phyloP scores from a whole-genome alignment of 140 eudicot genomes.

The Flaveria floridana region DNA sequence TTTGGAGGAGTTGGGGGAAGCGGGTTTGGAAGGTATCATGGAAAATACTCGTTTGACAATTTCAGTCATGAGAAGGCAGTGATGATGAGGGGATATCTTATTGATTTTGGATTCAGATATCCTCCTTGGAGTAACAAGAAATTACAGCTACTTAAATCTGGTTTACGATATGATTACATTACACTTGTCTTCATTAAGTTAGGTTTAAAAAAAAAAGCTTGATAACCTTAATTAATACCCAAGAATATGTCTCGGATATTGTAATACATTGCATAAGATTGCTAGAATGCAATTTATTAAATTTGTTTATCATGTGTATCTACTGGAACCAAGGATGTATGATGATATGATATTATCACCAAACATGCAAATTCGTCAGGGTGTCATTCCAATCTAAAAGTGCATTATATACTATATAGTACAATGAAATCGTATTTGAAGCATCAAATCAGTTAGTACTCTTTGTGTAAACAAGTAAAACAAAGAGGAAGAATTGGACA shows the following conservation, averaged over 20 bases:
- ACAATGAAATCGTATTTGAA: no score
- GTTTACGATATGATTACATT: conserved; percentile 56
- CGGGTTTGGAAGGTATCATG: conserved; percentile 86
- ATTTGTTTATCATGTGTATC: not conserved
- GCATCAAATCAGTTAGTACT: no score
- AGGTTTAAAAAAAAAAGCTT: conserved; percentile 54
- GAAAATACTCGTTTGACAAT: conserved; percentile 68
- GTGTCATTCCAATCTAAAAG: no score
- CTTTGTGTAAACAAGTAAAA: no score
- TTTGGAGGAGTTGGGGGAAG: conserved; percentile 91
- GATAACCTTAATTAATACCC: not conserved
- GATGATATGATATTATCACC: no score
- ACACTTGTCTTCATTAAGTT: conserved; percentile 42
- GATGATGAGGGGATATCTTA: conserved; percentile 47
- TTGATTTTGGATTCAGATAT: conserved; percentile 78
- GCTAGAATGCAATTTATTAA: not conserved
- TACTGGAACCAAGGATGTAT: no score
- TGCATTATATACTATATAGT: no score
- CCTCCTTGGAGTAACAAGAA: conserved; percentile 74
- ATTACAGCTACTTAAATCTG: conserved; percentile 55
- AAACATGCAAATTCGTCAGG: no score
- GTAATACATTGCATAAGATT: not conserved
- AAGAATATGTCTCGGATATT: not conserved
- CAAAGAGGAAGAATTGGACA: no score
- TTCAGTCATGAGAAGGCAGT: conserved; percentile 76